phyloP scores from a whole-genome alignment of 495 filamentous ascomycete species.

The Xylaria bambusicola region DNA sequence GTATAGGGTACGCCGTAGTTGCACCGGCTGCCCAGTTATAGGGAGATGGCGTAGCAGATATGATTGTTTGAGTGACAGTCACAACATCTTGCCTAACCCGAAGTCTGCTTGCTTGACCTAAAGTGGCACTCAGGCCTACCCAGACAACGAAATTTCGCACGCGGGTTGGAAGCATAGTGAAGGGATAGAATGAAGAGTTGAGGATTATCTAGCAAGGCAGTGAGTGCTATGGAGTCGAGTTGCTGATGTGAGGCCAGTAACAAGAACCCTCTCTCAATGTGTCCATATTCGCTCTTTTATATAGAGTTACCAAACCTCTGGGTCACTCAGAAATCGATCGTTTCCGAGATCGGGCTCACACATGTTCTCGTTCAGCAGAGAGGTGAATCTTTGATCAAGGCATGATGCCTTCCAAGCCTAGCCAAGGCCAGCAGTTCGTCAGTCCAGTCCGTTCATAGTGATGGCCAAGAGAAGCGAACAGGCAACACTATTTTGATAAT shows the following conservation, averaged over 20 bases:
- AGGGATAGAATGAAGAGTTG: too few relatives aligned
- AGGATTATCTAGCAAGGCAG: neutral
- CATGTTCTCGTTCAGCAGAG: neutral
- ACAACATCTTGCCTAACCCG: slow-evolving; percentile 12
- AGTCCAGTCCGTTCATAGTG: neutral
- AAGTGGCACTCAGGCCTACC: neutral
- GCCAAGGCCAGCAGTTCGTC: neutral
- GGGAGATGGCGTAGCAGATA: slow-evolving; percentile 6
- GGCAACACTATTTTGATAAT: neutral
- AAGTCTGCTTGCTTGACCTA: slow-evolving; percentile 1
- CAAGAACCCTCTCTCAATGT: neutral
- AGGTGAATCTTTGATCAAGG: too few relatives aligned
- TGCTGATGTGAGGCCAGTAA: neutral
- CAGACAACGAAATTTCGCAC: neutral
- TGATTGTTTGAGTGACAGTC: slow-evolving; percentile 19
- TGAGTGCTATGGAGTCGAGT: neutral
- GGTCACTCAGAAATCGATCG: neutral
- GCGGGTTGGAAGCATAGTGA: neutral
- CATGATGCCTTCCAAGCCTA: neutral
- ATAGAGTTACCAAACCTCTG: neutral
- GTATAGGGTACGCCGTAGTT: slow-evolving; percentile 45
- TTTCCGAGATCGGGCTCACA: neutral
- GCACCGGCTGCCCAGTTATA: slow-evolving; percentile 24
- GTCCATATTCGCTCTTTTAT: neutral
- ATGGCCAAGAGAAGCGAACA: neutral